phyloP scores from a whole-genome alignment of 2,329 filamentous ascomycete genomes.

The Penicillium sp. region DNA sequence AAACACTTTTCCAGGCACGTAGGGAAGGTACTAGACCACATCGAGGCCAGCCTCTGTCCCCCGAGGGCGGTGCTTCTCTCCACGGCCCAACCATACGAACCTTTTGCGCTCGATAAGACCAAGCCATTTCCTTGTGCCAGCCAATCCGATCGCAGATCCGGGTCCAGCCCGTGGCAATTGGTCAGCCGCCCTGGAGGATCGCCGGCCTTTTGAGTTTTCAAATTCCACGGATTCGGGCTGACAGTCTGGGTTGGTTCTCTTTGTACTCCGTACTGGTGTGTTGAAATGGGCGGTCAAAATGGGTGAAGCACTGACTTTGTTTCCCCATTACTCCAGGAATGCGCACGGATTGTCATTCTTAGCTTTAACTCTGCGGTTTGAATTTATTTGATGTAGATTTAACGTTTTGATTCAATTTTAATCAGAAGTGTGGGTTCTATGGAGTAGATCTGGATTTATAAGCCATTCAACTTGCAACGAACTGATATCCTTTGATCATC shows the following conservation, averaged over 20 bases:
- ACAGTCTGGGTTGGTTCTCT: not conserved
- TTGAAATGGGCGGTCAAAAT: not conserved
- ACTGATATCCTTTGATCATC: not conserved
- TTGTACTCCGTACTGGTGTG: not conserved
- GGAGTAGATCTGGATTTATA: not conserved
- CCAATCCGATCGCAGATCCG: conserved; percentile 19
- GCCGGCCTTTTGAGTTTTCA: conserved; percentile 20
- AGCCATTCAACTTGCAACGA: not conserved
- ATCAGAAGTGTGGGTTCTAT: not conserved
- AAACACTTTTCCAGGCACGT: conserved; percentile 14
- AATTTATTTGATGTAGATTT: too few species aligned
- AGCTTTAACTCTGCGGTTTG: not conserved
- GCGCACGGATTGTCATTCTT: not conserved
- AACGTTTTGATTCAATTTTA: not conserved
- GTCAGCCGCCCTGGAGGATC: conserved; percentile 21
- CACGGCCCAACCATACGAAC: conserved; percentile 27
- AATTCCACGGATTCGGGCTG: conserved; percentile 16
- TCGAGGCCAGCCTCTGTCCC: conserved; percentile 3
- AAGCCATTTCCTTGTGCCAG: conserved; percentile 15
- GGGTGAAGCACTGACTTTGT: not conserved
- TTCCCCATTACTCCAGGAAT: not conserved
- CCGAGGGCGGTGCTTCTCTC: conserved; percentile 12
- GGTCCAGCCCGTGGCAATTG: conserved; percentile 18
- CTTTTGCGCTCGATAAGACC: conserved; percentile 21
- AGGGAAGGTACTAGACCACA: conserved; percentile 10